phyloP scores from a whole-genome alignment of 1,284 basidiomycete genomes.

The Inonotus obliquus region DNA sequence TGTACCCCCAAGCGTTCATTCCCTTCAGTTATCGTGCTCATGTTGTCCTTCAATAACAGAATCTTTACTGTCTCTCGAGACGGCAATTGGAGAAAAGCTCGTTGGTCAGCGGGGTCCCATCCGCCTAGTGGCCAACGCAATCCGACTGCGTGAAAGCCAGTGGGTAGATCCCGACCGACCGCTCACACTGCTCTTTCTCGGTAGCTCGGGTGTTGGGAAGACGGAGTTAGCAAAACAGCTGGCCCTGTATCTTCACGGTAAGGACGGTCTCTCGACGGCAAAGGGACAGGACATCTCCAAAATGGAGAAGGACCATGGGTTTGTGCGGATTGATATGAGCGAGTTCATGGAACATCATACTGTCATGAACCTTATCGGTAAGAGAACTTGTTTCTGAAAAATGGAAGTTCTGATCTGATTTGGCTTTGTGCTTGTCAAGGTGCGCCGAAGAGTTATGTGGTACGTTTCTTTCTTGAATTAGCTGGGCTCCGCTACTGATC shows the following conservation, averaged over 20 bases:
- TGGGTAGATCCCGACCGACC: constrained; percentile 16
- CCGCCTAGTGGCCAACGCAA: constrained; percentile 4
- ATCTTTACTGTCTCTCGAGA: background rate
- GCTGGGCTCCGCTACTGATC: background rate
- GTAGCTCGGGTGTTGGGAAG: constrained; percentile 16
- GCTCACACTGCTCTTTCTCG: constrained; percentile 15
- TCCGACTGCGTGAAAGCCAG: constrained; percentile 9
- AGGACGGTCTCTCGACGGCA: background rate
- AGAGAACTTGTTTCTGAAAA: background rate
- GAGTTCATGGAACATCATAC: constrained; percentile 12
- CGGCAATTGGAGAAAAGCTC: constrained; percentile 3
- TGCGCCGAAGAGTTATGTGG: constrained; percentile 15
- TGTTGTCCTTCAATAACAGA: background rate
- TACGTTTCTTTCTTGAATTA: background rate
- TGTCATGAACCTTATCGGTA: constrained; percentile 10
- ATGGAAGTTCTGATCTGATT: no score
- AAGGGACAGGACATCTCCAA: constrained; percentile 1
- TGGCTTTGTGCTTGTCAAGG: background rate
- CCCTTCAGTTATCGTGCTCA: background rate
- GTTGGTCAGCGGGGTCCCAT: constrained; percentile 15
- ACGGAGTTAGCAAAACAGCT: constrained; percentile 16
- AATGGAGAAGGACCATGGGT: constrained; percentile 7
- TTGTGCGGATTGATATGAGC: constrained; percentile 16
- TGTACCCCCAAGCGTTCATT: background rate
- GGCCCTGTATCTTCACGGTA: constrained; percentile 6